Evolutionary conservation across 148 eudicot genomes (phyloP), one percentile per base, ranked within the genome.

Genomic region (Nyssa sinensis): DNA sequence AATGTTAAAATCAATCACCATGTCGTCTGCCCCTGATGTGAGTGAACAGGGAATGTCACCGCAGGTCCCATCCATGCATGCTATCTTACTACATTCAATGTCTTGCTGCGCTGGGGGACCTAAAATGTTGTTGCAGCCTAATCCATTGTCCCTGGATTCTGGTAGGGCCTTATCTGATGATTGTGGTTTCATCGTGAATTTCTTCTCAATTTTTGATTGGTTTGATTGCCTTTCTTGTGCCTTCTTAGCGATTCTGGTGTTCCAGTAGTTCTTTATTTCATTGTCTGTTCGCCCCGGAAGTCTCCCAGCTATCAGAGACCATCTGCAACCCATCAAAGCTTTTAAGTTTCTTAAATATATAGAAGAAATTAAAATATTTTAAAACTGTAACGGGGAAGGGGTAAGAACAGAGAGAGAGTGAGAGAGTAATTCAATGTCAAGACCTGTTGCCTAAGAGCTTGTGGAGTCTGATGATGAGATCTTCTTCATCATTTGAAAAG

Each of bases 221-320:
- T 12, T 39, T 39, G 51, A 44, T 14, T 44, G 51, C 51, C 16
- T 44, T 44, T 44, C 51, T 44, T 44, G 51, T 44, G 51, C 12
- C 3, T 44, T 44, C 16, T 44, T 44, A 3, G 17, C 51, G 1
- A 44, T 44, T 44, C 51, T 44, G 1, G 51, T 44, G 51, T 44
- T 44, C 51, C 51, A 44, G 16, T 44, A 44, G 16, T 44, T 44
- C 51, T 67, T 67, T 17, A 67, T 67, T 67, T 67, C 71, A 67
- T 67, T 67, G 57, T 67, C 71, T 37, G 71, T 67, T 67, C 71
- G 71, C 57, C 71, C 71, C 8, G 71, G 71, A 28, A 67, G 30
- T 67, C 71, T 39, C 47, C 71, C 71, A 0, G 71, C 71, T 67
- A 67, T 67, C 19, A 67, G 14, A 12, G 71, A 39, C 71, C 71